Conservation (phyloP, 2,329 filamentous ascomycete genomes). For the Lecanicillium sp. region DNA sequence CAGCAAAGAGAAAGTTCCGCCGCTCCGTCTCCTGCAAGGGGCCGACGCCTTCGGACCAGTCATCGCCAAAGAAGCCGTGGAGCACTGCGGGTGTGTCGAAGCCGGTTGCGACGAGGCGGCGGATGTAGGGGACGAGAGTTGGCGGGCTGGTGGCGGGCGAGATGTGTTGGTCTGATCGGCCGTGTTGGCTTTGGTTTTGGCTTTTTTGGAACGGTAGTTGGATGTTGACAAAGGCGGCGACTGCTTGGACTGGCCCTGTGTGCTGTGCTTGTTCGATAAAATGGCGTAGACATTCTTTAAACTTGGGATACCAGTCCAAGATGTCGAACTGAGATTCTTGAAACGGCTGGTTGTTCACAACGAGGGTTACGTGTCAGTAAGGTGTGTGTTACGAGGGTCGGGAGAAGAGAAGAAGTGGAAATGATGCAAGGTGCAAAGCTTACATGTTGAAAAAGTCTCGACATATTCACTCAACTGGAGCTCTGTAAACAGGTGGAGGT, state of each 20-base stretch:
- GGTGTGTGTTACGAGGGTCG: too few species aligned
- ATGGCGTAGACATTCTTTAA: constrained; percentile 82
- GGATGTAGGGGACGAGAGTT: constrained; percentile 80
- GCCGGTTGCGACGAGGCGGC: constrained; percentile 82
- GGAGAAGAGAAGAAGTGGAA: too few species aligned
- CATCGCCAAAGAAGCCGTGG: constrained; percentile 93
- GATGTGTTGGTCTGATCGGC: constrained; percentile 8
- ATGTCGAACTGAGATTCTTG: constrained; percentile 59
- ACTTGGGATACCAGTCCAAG: constrained; percentile 87
- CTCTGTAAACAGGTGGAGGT: too few species aligned
- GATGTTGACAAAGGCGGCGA: constrained; percentile 89
- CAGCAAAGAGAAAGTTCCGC: constrained; percentile 89
- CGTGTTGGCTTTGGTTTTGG: constrained; percentile 17
- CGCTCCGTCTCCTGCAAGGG: constrained; percentile 81
- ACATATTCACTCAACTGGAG: too few species aligned
- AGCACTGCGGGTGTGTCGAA: constrained; percentile 83
- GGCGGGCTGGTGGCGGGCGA: constrained; percentile 32
- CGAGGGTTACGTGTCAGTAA: background rate
- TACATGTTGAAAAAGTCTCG: too few species aligned
- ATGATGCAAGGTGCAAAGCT: too few species aligned
- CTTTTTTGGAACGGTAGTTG: constrained; percentile 73
- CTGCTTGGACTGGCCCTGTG: constrained; percentile 70
- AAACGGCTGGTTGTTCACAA: constrained; percentile 33
- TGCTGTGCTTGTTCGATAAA: constrained; percentile 90
- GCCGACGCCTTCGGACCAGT: constrained; percentile 75